phyloP scores from a whole-genome alignment of 176 grass and related monocot species.

The Oryza brachyantha region DNA sequence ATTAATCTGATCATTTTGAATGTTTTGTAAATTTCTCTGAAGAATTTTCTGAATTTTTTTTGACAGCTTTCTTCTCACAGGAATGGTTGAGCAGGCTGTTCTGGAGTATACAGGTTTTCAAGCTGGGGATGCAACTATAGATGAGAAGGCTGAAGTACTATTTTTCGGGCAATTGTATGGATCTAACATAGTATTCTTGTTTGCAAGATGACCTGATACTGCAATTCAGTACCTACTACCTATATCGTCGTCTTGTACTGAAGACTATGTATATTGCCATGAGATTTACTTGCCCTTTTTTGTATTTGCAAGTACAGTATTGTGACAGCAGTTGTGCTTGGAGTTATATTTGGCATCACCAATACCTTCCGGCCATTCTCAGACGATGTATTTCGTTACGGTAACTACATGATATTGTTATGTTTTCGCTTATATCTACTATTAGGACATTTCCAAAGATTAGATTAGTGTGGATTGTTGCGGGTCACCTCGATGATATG shows the following conservation, averaged over 20 bases:
- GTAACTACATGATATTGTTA: conserved; percentile 41
- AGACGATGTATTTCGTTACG: conserved; percentile 79
- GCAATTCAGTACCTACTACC: neutral
- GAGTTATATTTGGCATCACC: conserved; percentile 86
- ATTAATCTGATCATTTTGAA: neutral
- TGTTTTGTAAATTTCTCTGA: conserved; percentile 11
- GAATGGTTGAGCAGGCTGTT: conserved; percentile 56
- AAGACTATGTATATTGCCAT: neutral
- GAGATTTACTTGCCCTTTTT: conserved; percentile 22
- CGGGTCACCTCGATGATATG: neutral
- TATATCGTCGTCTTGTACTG: conserved; percentile 11
- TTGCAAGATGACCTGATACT: neutral
- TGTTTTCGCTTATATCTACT: neutral
- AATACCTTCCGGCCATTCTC: conserved; percentile 75
- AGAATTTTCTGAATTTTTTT: conserved; percentile 55
- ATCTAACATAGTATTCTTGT: conserved; percentile 19
- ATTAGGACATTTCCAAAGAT: neutral
- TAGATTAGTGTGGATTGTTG: neutral
- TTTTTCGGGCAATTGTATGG: conserved; percentile 76
- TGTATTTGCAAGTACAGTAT: conserved; percentile 43
- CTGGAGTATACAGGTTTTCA: conserved; percentile 72
- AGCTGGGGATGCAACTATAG: conserved; percentile 48
- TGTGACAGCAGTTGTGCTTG: conserved; percentile 61
- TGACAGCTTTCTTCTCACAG: conserved; percentile 90
- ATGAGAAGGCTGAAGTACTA: conserved; percentile 84